These are phyloP conservation scores for Carex scoparia DNA, from an alignment of 176 grass and related monocot genomes.

Conservation along the genomic window DNA sequence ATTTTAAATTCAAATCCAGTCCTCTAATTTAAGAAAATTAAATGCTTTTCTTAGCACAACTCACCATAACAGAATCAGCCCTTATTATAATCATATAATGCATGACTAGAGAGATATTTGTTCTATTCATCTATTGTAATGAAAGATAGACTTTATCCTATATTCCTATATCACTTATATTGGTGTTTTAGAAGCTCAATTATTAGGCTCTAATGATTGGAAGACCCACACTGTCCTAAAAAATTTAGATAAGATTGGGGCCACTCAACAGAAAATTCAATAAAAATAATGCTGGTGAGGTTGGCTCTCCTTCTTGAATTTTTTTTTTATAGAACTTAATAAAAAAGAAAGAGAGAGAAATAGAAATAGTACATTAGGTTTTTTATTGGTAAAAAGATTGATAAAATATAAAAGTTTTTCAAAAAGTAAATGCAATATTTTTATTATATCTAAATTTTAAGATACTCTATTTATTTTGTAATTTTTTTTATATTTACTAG, in stretches of 20 bases:
- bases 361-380: too few species aligned
- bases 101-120: not conserved
- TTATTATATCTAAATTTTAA: too few species aligned
- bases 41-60: not conserved
- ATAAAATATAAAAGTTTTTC: too few species aligned
- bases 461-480: too few species aligned
- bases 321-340: too few species aligned
- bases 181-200: not conserved
- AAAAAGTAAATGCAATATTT: too few species aligned
- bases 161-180: not conserved
- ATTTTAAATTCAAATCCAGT: not conserved
- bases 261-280: constrained; percentile 4
- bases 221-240: constrained; percentile 9
- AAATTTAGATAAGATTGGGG: constrained; percentile 5
- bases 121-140: not conserved
- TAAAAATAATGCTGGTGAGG: not conserved
- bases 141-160: not conserved
- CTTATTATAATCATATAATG: not conserved
- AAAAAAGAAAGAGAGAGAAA: too few species aligned
- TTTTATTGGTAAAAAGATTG: too few species aligned
- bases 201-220: not conserved
- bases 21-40: not conserved
- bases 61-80: not conserved
- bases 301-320: not conserved
- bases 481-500: too few species aligned